Conservation (phyloP, 331 rosid genomes). For the Phaseolus coccineus region DNA sequence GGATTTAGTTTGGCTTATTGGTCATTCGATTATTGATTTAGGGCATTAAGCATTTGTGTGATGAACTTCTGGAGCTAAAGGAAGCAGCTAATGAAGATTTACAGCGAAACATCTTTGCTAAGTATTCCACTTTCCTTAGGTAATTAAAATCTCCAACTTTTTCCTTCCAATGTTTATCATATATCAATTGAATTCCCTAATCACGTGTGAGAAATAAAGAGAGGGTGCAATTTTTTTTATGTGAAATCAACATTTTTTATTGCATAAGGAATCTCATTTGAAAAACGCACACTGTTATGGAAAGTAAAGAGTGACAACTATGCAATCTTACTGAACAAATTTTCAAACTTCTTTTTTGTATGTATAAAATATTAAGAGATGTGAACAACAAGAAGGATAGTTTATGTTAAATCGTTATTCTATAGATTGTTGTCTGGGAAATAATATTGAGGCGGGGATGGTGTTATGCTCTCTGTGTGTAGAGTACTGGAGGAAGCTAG, state of each 20-base stretch:
- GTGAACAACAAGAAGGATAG: neutral
- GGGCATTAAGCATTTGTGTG: conserved; percentile 85
- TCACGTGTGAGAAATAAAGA: neutral
- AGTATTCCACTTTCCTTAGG: conserved; percentile 71
- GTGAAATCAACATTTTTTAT: neutral
- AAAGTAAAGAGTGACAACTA: neutral
- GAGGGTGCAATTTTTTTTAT: too few species aligned
- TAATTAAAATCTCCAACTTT: conserved; percentile 17
- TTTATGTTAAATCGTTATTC: neutral
- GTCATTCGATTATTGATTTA: conserved; percentile 2
- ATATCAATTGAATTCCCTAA: neutral
- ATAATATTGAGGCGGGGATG: neutral
- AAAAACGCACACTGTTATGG: neutral
- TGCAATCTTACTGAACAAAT: neutral
- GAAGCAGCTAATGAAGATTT: conserved; percentile 66
- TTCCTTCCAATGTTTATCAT: neutral
- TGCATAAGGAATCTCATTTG: neutral
- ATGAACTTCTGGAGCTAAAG: conserved; percentile 74
- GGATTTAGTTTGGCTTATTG: neutral
- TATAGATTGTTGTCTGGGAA: conserved; percentile 9
- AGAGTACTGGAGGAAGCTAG: conserved; percentile 70
- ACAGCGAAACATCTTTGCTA: conserved; percentile 55
- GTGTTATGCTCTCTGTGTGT: conserved; percentile 33
- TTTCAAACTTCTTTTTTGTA: neutral
- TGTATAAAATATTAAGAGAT: neutral